A percentile compares a stretch with the other conserved stretches of the same genome.
Conservation (phyloP, 352 stramenopile species). For the Blastocystis sp. region DNA sequence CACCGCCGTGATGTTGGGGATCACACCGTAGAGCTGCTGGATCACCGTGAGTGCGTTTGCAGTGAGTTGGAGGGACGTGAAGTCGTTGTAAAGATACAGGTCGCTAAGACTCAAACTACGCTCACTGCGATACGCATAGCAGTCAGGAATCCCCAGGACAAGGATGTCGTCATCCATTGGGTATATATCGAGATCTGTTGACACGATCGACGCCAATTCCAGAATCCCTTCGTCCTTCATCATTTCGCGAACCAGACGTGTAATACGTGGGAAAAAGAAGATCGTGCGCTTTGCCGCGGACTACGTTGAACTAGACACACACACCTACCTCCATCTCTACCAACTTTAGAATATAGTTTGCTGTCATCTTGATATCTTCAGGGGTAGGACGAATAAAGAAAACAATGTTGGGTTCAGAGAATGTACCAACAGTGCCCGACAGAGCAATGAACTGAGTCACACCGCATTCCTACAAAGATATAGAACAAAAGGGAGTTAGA, state of each 20-base stretch:
- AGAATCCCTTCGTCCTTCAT: constrained; percentile 2
- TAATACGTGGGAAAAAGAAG: constrained; percentile 38
- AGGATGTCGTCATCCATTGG: constrained; percentile 51
- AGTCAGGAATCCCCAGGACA: background rate
- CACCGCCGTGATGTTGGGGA: constrained; percentile 26
- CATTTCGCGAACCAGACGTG: background rate
- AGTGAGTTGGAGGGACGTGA: constrained; percentile 15
- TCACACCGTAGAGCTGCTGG: constrained; percentile 45
- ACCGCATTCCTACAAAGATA: constrained; percentile 1
- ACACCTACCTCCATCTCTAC: background rate
- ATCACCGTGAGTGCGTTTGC: constrained; percentile 17
- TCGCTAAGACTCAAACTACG: background rate
- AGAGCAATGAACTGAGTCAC: background rate
- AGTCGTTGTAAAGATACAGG: constrained; percentile 40
- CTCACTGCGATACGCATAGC: background rate
- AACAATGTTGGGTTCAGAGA: background rate
- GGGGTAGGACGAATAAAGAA: background rate
- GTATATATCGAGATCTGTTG: constrained; percentile 38
- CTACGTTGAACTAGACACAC: background rate
- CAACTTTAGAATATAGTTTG: background rate
- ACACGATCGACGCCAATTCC: background rate
- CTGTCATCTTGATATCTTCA: background rate
- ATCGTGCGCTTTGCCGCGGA: background rate
- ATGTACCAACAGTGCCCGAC: background rate
- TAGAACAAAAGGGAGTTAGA: background rate